A percentile compares a stretch with the other conserved stretches of the same genome.
These are phyloP conservation scores for Sporisorium scitamineum DNA, from an alignment of 1,284 basidiomycete genomes.

Conservation along the genomic window DNA sequence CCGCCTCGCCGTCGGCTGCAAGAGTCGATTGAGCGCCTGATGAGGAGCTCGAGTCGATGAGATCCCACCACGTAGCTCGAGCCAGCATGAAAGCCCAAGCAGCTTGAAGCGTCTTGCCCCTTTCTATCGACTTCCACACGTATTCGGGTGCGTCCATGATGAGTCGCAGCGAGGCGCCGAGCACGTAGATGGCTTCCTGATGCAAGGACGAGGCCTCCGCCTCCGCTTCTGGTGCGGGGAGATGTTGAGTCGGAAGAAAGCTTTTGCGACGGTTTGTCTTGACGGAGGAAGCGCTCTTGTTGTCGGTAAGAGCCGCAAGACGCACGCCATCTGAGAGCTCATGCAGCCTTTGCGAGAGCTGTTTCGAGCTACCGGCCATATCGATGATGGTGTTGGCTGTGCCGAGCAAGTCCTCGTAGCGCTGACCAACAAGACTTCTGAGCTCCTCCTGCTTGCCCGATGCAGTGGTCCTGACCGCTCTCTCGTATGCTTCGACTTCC, in stretches of 20 bases:
- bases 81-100: constrained; percentile 55
- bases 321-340: constrained; percentile 29
- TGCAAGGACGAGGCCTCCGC: constrained; percentile 19
- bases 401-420: constrained; percentile 59
- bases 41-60: constrained; percentile 21
- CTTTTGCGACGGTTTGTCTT: constrained; percentile 25
- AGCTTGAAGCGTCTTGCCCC: constrained; percentile 53
- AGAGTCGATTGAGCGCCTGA: constrained; percentile 9
- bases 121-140: constrained; percentile 58
- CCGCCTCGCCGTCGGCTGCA: constrained; percentile 10
- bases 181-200: constrained; percentile 42
- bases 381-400: constrained; percentile 60
- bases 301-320: constrained; percentile 9
- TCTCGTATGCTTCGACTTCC: constrained; percentile 49
- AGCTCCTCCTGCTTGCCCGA: constrained; percentile 50
- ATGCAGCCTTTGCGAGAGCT: constrained; percentile 41
- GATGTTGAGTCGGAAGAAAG: constrained; percentile 21
- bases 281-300: constrained; percentile 10
- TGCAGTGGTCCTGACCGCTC: constrained; percentile 32
- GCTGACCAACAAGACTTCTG: constrained; percentile 52
- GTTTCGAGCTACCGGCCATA: constrained; percentile 51
- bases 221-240: background rate
- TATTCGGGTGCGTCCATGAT: constrained; percentile 58
- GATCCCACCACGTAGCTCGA: constrained; percentile 43
- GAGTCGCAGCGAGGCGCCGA: constrained; percentile 52